A percentile compares a stretch with the other conserved stretches of the same genome.
These are phyloP conservation scores for Setaria viridis DNA, from an alignment of 202 grass and related monocot genomes.

Conservation along the genomic window DNA sequence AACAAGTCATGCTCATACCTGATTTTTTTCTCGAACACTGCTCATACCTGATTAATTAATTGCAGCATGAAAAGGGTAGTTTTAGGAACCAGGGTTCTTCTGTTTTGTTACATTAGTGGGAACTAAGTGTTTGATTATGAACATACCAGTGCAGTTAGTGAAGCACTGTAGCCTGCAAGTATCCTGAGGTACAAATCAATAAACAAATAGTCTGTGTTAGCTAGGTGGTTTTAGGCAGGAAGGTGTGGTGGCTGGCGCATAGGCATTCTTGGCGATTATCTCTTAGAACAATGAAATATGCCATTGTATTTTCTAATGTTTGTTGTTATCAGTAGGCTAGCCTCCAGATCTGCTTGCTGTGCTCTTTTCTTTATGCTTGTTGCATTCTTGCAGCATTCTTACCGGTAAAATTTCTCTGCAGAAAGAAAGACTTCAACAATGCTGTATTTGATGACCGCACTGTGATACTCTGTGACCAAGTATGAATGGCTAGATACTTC, in stretches of 20 bases:
- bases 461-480: conserved; percentile 97
- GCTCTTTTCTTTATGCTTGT: not conserved
- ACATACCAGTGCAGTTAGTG: conserved; percentile 19
- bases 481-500: conserved; percentile 50
- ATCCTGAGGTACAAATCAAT: not conserved
- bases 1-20: not conserved
- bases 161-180: not conserved
- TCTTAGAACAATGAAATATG: not conserved
- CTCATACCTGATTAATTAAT: conserved; percentile 2
- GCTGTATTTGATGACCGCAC: conserved; percentile 93
- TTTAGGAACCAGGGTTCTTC: not conserved
- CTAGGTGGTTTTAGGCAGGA: not conserved
- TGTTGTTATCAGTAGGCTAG: not conserved
- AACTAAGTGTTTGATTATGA: not conserved
- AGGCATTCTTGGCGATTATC: not conserved
- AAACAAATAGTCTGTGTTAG: too few relatives aligned
- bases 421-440: conserved; percentile 92
- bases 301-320: not conserved
- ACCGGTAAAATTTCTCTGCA: conserved; percentile 55
- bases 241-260: not conserved
- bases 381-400: conserved; percentile 4
- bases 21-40: not conserved
- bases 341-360: conserved; percentile 16
- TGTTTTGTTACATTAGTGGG: not conserved
- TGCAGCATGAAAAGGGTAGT: not conserved